These are phyloP conservation scores for Grosmannia clavigera DNA, from an alignment of 2,329 filamentous ascomycete genomes.

Conservation along the genomic window DNA sequence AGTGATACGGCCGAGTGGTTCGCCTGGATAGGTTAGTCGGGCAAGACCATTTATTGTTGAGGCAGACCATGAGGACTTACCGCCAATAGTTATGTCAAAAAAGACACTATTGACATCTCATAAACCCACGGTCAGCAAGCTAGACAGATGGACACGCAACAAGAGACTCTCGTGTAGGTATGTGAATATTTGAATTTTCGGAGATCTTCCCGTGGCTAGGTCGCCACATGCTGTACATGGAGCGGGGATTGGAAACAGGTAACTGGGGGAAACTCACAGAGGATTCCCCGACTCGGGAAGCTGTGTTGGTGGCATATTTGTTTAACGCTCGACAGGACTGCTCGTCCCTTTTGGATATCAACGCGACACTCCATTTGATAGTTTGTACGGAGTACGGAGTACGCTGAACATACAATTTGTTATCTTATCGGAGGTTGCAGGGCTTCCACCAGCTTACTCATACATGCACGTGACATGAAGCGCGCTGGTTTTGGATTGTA, in stretches of 20 bases:
- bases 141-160: too few relatives aligned
- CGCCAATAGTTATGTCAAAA: slow-evolving; percentile 50
- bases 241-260: background rate
- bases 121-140: slow-evolving; percentile 17
- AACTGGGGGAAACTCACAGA: slow-evolving; percentile 23
- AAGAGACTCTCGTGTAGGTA: background rate
- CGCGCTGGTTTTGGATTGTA: too few relatives aligned
- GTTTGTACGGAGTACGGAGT: too few relatives aligned
- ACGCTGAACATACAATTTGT: too few relatives aligned
- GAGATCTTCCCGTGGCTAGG: background rate
- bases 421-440: too few relatives aligned
- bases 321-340: background rate
- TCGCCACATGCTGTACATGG: background rate
- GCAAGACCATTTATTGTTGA: background rate
- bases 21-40: slow-evolving; percentile 39
- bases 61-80: slow-evolving; percentile 29
- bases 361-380: too few relatives aligned
- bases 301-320: slow-evolving; percentile 28
- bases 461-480: too few relatives aligned
- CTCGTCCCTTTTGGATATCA: background rate
- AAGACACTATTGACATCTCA: slow-evolving; percentile 16
- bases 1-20: slow-evolving; percentile 74
- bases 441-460: too few relatives aligned
- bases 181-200: background rate
- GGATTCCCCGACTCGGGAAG: slow-evolving; percentile 35